Evolutionary conservation across 768 basidiomycete genomes (phyloP), one percentile per base, ranked within the genome.

Genomic region (Auricularia sp.): DNA sequence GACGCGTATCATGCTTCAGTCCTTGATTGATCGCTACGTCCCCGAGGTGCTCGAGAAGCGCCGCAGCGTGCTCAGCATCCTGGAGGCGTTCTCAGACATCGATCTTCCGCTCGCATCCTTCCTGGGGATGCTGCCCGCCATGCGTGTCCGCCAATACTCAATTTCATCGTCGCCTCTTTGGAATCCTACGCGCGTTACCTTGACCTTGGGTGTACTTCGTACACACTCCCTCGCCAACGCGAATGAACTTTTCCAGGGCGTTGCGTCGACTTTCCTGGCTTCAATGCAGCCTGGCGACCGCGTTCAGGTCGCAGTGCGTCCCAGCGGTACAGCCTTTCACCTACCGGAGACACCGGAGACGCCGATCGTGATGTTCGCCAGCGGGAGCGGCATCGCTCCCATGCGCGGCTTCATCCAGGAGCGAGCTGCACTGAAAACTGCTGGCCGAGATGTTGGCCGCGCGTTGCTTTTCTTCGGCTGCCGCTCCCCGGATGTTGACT

Each of bases 371-470:
- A 76, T 81, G 73, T 78, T 79, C 67, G 78, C 76, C 42, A 79
- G 79, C 21, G 81, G 81, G 5, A 75, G 79, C 3, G 81, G 81
- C 3, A 67, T 83, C 14, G 77, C 81, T 3, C 81, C 81, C 1
- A 78, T 83, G 76, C 75, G 80, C 47, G 80, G 78, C 1, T 83
- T 83, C 73, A 74, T 83, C 51, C 81, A 81, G 69, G 81, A 82
- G 66, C 76, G 81, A 5, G 78, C 79, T 21, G 68, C 75, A 61
- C 80, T 81, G 69, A 79, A 78, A 70, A 70, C 71, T 34, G 73
- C 77, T 8, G 80, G 80, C 1, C 69, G 79, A 12, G 72, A 77
- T 23, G 77, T 80, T 7, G 78, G 77, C 3, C 70, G 72, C 65
- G 73, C 75, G 60, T 63, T 80, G 23, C 68, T 82, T 42, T 83